Evolutionary conservation across 495 filamentous ascomycete species (phyloP).

Genomic region (Lichenothelia convexa): DNA sequence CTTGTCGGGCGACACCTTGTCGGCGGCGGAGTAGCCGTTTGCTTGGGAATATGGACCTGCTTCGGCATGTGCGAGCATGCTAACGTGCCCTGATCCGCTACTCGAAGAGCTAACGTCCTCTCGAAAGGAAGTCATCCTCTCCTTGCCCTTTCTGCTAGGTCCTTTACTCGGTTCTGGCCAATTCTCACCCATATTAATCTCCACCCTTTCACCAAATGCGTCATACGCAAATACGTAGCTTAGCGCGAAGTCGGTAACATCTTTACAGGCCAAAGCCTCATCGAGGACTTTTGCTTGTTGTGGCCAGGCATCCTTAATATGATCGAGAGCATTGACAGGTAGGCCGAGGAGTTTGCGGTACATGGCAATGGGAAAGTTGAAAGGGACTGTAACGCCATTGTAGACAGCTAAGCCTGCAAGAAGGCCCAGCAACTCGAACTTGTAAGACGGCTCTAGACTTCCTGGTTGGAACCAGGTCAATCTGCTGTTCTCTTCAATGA

Average conservation of each 20-base stretch:
- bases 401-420: conserved; percentile 80
- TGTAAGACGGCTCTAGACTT: conserved; percentile 64
- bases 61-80: too few relatives aligned
- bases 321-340: conserved; percentile 43
- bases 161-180: too few relatives aligned
- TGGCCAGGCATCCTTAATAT: conserved; percentile 80
- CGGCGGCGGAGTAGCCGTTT: too few relatives aligned
- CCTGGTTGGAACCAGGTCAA: conserved; percentile 79
- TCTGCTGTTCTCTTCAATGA: conserved; percentile 48
- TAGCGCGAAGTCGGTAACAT: conserved; percentile 63
- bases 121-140: too few relatives aligned
- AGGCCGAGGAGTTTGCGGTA: conserved; percentile 61
- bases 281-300: conserved; percentile 55
- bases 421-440: conserved; percentile 79
- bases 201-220: conserved; percentile 37
- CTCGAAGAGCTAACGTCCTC: too few relatives aligned
- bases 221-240: conserved; percentile 75
- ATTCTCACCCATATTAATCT: conserved; percentile 34
- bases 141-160: too few relatives aligned
- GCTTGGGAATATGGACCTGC: too few relatives aligned
- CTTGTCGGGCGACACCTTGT: too few relatives aligned
- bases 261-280: conserved; percentile 51
- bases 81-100: too few relatives aligned
- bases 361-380: conserved; percentile 69
- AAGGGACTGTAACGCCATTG: conserved; percentile 76